Base-by-base conservation (phyloP, 768 basidiomycete genomes). In the Boletus rubescentipes region DNA sequence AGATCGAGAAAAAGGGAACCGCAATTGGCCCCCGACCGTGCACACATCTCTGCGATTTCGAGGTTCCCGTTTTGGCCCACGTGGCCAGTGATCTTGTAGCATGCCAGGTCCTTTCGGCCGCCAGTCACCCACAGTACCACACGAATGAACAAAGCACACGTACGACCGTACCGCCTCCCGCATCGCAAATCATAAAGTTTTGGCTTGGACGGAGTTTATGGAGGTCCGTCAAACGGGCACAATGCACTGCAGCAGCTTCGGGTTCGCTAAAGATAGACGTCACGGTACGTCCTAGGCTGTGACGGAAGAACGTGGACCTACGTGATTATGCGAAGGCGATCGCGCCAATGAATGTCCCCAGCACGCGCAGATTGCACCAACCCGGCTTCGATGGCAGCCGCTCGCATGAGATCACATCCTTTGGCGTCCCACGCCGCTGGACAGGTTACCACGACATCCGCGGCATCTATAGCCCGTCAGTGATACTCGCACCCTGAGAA, bases 41-140 rank as follows among this genome's bases (percentile, higher is more conserved):
- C 91, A 57, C 88, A 89, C 73, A 94, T 87, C 72, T 95, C 93
- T 41, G 91, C 92, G 55, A 95, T 93, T 69, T 94, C 91, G n/a
- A 94, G 80, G 63, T 84, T 82, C 11, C 84, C 77, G 71, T 89
- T 79, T 63, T 89, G 81, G 11, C 89, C 75, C 69, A 90, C 77
- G 59, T 89, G 81, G 5, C 91, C 93, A 49, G 89, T 89, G 45
- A 94, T 88, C 79, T 86, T 85, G 72, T 86, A 86, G 20, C 83
- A 79, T 20, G 85, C 85, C 1, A 74, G 58, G 45, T 75, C 72
- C 71, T 64, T 46, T 34, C 49, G 61, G 59, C 38, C 37, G 38
- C 43, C 29, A n/a, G 37, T 63, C 35, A 62, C 30, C 38, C 45
- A 46, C 41, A 20, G 2, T n/a, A 29, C 5, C 29, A 12, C 12